A percentile compares a stretch with the other conserved stretches of the same genome.
These are phyloP conservation scores for Acanthochlamys bracteata DNA, from an alignment of 106 monocot genomes.

Conservation along the genomic window DNA sequence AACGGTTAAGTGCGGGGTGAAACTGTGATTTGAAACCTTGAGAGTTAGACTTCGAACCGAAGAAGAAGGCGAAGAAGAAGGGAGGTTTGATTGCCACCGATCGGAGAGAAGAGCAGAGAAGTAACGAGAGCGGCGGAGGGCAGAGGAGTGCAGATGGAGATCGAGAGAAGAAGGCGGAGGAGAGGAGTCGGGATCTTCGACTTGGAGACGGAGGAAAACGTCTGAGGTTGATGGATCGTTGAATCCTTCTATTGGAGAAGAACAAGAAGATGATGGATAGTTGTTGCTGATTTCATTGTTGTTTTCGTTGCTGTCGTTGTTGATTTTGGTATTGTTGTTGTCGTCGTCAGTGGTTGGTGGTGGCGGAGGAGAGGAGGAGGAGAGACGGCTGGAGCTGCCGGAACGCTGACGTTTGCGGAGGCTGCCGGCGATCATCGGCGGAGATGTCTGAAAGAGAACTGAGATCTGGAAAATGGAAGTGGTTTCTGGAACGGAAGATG, in stretches of 20 bases:
- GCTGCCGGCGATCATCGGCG: neutral
- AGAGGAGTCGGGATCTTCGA: conserved; percentile 19
- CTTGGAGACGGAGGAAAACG: conserved; percentile 47
- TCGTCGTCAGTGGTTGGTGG: neutral
- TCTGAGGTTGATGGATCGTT: conserved; percentile 51
- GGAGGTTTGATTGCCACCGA: conserved; percentile 31
- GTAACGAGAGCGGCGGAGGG: conserved; percentile 63
- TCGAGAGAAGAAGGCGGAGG: conserved; percentile 23
- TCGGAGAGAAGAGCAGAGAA: conserved; percentile 82
- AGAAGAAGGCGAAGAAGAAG: neutral
- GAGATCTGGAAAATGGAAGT: neutral
- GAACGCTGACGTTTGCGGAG: conserved; percentile 36
- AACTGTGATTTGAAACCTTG: conserved; percentile 18
- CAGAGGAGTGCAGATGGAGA: conserved; percentile 65
- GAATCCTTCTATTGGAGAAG: conserved; percentile 27
- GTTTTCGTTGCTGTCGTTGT: too few relatives aligned
- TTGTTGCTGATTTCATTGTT: too few relatives aligned
- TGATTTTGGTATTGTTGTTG: too few relatives aligned
- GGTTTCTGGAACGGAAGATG: neutral
- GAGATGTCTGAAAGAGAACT: neutral
- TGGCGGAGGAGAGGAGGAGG: conserved; percentile 13
- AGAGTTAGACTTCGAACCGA: neutral
- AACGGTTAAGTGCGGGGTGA: conserved; percentile 61
- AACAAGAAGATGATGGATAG: neutral
- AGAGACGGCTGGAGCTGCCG: conserved; percentile 50